phyloP scores from a whole-genome alignment of 306 rosid species.

The Cucurbita ficifolia region DNA sequence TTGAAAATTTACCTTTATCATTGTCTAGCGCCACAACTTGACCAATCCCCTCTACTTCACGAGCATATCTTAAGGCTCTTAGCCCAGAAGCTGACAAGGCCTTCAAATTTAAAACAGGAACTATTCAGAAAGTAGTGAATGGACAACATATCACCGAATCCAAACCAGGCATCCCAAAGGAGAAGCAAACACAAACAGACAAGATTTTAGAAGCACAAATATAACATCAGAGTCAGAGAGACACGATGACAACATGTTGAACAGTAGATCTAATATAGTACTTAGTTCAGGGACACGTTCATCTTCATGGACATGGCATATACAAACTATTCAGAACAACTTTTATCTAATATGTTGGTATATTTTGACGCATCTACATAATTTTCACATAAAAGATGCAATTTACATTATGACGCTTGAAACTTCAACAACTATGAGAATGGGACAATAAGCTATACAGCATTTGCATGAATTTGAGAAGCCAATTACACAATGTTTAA shows the following conservation, averaged over 20 bases:
- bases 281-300: too few relatives aligned
- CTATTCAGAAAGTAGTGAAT: conserved; percentile 6
- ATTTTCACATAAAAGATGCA: background rate
- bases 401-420: background rate
- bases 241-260: background rate
- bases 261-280: background rate
- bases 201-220: background rate
- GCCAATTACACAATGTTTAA: background rate
- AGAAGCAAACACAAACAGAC: background rate
- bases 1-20: conserved; percentile 48
- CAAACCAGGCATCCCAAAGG: background rate
- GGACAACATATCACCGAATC: background rate
- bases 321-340: background rate
- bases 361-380: background rate
- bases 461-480: background rate
- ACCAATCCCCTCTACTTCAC: conserved; percentile 84
- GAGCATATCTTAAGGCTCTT: conserved; percentile 91
- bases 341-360: background rate
- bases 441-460: background rate
- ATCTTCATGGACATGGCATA: background rate
- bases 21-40: conserved; percentile 93
- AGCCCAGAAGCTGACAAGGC: conserved; percentile 96
- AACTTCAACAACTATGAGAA: background rate
- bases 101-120: conserved; percentile 22
- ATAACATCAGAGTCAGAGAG: background rate